A percentile compares a stretch with the other conserved stretches of the same genome.
Conservation (phyloP, 352 stramenopile genomes). For the Globisporangium apiculatum region DNA sequence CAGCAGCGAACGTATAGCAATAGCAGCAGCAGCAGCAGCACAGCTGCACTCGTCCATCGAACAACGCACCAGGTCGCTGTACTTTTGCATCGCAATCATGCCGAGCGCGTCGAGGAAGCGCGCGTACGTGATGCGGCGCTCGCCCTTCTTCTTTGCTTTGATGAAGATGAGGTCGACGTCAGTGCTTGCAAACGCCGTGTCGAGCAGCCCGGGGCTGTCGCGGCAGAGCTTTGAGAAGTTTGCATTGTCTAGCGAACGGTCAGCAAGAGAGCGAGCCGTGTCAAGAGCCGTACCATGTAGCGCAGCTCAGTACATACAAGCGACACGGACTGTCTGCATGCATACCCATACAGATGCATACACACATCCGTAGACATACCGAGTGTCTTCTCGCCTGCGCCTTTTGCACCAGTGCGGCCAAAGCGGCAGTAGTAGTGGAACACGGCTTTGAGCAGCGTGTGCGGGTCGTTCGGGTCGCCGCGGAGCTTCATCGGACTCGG, state of each 20-base stretch:
- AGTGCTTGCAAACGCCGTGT: constrained; percentile 46
- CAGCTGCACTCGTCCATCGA: neutral
- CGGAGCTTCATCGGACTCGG: constrained; percentile 29
- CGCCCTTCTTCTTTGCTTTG: constrained; percentile 81
- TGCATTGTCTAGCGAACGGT: constrained; percentile 45
- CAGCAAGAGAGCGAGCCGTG: neutral
- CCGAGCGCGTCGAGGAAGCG: constrained; percentile 80
- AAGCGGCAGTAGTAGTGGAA: constrained; percentile 87
- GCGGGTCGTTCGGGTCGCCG: constrained; percentile 69
- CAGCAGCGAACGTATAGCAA: neutral
- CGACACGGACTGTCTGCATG: too few species aligned
- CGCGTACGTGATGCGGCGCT: constrained; percentile 77
- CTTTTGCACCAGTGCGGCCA: constrained; percentile 59
- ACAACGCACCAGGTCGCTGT: constrained; percentile 49
- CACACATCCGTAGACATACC: constrained; percentile 19
- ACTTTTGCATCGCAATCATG: constrained; percentile 82
- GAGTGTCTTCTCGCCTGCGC: constrained; percentile 56
- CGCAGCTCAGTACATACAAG: too few species aligned
- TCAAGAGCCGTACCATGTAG: too few species aligned
- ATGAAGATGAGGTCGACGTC: constrained; percentile 87
- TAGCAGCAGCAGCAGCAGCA: constrained; percentile 1
- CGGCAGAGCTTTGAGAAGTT: constrained; percentile 86
- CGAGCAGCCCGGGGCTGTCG: constrained; percentile 60
- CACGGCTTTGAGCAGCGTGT: constrained; percentile 70
- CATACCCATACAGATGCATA: too few species aligned